phyloP scores from a whole-genome alignment of 1,284 basidiomycete genomes.

The Sporisorium iseilematis-ciliati region DNA sequence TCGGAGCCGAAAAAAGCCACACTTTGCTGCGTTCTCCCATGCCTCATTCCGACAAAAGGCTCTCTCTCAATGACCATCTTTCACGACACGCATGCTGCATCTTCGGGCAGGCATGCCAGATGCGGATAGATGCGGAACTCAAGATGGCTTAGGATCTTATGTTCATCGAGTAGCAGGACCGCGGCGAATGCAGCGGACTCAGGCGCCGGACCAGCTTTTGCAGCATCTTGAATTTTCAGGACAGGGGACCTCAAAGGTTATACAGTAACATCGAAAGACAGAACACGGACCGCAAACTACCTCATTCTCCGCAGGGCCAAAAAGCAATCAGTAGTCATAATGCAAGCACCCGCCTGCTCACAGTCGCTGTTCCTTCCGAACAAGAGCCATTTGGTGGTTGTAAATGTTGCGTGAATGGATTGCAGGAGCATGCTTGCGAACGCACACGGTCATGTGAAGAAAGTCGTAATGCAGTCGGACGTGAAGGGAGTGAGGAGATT shows the following conservation, averaged over 20 bases:
- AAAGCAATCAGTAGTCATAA: not conserved
- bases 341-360: not conserved
- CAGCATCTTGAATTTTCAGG: too few species aligned
- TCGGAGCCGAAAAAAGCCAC: conserved; percentile 23
- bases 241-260: too few species aligned
- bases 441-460: conserved; percentile 28
- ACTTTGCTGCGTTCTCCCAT: not conserved
- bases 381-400: not conserved
- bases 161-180: too few species aligned
- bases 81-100: not conserved
- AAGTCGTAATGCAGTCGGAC: conserved; percentile 32
- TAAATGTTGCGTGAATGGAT: conserved; percentile 34
- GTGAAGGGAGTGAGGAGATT: not conserved
- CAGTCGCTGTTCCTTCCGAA: not conserved
- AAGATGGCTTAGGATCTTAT: not conserved
- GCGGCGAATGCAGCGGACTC: not conserved
- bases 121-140: not conserved
- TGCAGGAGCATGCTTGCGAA: conserved; percentile 34
- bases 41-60: not conserved
- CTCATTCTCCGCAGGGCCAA: not conserved
- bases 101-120: too few species aligned
- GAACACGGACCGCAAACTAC: not conserved
- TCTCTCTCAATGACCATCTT: not conserved
- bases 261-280: too few species aligned
- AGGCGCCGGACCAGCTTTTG: not conserved